A percentile compares a stretch with the other conserved stretches of the same genome.
These are phyloP conservation scores for Euphorbia tirucalli DNA, from an alignment of 345 rosid species.

Conservation along the genomic window DNA sequence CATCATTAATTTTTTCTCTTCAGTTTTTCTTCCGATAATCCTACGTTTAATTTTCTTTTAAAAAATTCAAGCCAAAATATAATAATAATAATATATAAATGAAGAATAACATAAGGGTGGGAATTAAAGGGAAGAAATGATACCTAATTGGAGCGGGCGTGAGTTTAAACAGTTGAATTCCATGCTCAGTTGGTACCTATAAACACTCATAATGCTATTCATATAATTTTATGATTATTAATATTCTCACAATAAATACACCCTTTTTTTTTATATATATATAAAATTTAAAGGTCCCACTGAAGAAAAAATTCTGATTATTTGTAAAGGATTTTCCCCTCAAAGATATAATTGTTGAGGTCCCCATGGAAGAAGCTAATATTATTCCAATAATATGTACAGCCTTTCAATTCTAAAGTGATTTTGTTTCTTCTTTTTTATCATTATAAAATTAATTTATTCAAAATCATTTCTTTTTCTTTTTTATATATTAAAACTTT, in stretches of 20 bases:
- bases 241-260: not conserved
- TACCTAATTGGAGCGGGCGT: slow-evolving; percentile 18
- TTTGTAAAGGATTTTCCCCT: not conserved
- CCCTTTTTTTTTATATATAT: not conserved
- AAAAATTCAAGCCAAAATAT: too few species aligned
- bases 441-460: not conserved
- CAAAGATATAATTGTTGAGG: not conserved
- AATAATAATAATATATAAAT: too few species aligned
- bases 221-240: not conserved
- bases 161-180: slow-evolving; percentile 31
- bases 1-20: too few species aligned
- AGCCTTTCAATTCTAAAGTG: not conserved
- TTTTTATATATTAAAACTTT: not conserved
- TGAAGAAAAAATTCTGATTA: not conserved
- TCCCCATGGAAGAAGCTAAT: not conserved
- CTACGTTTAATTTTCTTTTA: too few species aligned
- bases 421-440: not conserved
- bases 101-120: too few species aligned
- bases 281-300: not conserved
- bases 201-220: not conserved
- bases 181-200: not conserved
- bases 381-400: not conserved
- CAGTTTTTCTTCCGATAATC: too few species aligned
- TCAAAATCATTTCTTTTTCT: not conserved
- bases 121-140: too few species aligned